Base-by-base conservation (phyloP, 2,329 filamentous ascomycete genomes). In the Penicillium griseofulvum region DNA sequence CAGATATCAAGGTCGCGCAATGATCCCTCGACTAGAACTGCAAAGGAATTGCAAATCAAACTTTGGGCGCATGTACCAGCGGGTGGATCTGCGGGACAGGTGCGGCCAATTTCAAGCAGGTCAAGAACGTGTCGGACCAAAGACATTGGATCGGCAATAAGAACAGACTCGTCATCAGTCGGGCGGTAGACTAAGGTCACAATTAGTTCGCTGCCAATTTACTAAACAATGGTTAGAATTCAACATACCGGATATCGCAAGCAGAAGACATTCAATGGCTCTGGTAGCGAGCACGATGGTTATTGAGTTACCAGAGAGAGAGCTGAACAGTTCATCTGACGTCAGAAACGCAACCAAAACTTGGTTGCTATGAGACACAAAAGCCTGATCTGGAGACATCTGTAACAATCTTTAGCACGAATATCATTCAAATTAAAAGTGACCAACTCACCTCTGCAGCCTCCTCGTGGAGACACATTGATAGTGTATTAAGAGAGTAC, bases 401-500 rank as follows among this genome's bases (percentile, higher is more conserved):
- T 72, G 11, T 6, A 28, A 31, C 9, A 14, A 19, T 34, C 1
- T 39, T 55, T 48, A 48, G 37, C n/a, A 46, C n/a, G 19, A 9
- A 24, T 8, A 28, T 28, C 9, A 33, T 42, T 37, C 17, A 24
- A 33, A 7, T 2, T 4, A 9, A 22, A 41, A 10, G 12, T 12
- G 31, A 46, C 36, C 4, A 46, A 59, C 31, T 49, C 31, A 54
- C 51, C 56, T 50, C 57, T 14, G 69, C 71, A 57, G 76, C 72
- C 68, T 76, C 75, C 58, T 73, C 73, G 26, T 78, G 74, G 37
- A 91, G 78, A 67, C 86, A 87, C 52, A 85, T 81, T 22, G 79
- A 76, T 37, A 96, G 77, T 0, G 86, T 83, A 65, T 87, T 81
- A 1, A 91, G 74, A 3, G 87, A 87, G 68, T 92, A 95, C 0